Evolutionary conservation across 2,329 filamentous ascomycete genomes (phyloP).

Genomic region (Torrubiella hemipterigena): DNA sequence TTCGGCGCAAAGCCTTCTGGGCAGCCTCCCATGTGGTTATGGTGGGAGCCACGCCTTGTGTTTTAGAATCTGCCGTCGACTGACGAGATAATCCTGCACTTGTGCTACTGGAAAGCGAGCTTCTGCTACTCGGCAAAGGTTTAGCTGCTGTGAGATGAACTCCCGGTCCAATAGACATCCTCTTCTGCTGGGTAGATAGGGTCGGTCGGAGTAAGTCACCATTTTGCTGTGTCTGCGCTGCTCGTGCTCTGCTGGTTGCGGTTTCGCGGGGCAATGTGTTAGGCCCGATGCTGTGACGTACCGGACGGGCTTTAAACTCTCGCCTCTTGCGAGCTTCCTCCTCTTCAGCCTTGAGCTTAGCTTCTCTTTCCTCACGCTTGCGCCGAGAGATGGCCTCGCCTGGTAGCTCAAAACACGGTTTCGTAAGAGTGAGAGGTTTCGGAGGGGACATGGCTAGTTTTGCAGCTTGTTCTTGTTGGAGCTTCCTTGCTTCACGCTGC

Average conservation of each 20-base stretch:
- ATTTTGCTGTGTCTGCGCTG: conserved; percentile 25
- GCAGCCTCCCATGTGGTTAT: neutral
- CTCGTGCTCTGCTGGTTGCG: conserved; percentile 42
- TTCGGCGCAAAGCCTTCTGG: conserved; percentile 4
- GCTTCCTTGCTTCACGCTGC: conserved; percentile 42
- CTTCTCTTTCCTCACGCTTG: conserved; percentile 43
- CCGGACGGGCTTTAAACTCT: conserved; percentile 51
- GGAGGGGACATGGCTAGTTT: conserved; percentile 24
- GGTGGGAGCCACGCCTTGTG: conserved; percentile 1
- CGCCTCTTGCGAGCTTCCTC: conserved; percentile 48
- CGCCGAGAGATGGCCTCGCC: conserved; percentile 47
- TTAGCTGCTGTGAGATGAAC: conserved; percentile 1
- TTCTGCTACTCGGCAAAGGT: too few relatives aligned
- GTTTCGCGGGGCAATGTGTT: conserved; percentile 41
- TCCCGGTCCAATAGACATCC: conserved; percentile 12
- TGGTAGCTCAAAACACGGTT: conserved; percentile 48
- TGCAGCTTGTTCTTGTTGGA: conserved; percentile 21
- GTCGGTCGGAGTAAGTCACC: conserved; percentile 11
- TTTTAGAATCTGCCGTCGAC: neutral
- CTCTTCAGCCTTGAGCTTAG: conserved; percentile 42
- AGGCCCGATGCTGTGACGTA: conserved; percentile 30
- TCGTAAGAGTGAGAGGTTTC: conserved; percentile 36
- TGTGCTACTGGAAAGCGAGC: conserved; percentile 2
- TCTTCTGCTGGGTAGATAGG: conserved; percentile 11
- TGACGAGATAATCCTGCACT: neutral